Conservation (phyloP, 768 basidiomycete species). For the Filobasidium wieringae region DNA sequence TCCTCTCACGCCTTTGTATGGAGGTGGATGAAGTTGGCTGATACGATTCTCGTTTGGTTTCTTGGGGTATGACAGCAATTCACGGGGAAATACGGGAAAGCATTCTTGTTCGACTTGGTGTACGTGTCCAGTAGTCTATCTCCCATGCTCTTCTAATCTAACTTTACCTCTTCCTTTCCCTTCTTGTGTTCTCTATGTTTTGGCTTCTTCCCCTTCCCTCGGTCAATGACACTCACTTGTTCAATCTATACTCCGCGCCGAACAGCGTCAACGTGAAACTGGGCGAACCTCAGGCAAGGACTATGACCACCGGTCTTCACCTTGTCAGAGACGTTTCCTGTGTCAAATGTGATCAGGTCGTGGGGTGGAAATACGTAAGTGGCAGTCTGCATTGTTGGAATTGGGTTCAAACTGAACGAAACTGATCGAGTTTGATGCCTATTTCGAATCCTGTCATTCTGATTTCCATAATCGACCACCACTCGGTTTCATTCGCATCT, state of each 20-base stretch:
- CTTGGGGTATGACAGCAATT: no score
- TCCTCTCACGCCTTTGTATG: no score
- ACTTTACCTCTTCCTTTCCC: background rate
- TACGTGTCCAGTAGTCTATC: conserved; percentile 42
- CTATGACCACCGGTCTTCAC: conserved; percentile 95
- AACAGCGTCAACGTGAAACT: conserved; percentile 78
- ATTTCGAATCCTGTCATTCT: no score
- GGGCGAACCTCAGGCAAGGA: conserved; percentile 78
- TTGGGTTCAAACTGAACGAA: background rate
- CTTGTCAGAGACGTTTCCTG: conserved; percentile 93
- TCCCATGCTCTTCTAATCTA: background rate
- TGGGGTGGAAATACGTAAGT: conserved; percentile 98
- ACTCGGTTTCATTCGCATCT: background rate
- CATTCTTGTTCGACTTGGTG: conserved; percentile 90
- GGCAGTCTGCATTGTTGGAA: background rate
- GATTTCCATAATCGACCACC: no score
- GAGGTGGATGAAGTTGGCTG: no score
- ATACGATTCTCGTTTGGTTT: no score
- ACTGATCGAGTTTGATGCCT: background rate
- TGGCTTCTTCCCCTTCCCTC: no score
- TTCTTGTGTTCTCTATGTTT: background rate
- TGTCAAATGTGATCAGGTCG: conserved; percentile 66
- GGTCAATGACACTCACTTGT: no score
- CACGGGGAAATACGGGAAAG: conserved; percentile 90
- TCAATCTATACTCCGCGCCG: no score